phyloP scores from a whole-genome alignment of 2,329 filamentous ascomycete genomes.

The Ascochyta koolunga region DNA sequence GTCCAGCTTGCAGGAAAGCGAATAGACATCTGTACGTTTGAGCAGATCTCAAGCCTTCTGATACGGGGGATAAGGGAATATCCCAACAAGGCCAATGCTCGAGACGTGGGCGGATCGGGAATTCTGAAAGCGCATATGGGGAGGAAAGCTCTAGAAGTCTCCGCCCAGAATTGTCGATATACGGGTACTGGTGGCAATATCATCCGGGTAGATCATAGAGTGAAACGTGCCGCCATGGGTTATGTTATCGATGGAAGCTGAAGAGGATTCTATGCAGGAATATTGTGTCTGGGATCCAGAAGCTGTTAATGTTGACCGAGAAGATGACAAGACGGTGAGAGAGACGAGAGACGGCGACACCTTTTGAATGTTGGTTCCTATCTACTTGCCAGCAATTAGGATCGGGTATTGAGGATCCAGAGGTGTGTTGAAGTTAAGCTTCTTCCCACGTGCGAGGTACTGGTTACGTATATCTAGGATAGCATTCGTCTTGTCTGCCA shows the following conservation, averaged over 20 bases:
- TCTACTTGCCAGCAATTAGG: conserved; percentile 41
- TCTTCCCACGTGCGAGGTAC: conserved; percentile 25
- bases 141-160: not conserved
- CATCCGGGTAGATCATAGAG: conserved; percentile 22
- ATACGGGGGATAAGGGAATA: not conserved
- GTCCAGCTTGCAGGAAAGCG: too few relatives aligned
- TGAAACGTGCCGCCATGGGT: conserved; percentile 28
- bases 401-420: conserved; percentile 21
- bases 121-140: not conserved
- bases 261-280: conserved; percentile 24
- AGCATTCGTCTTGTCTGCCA: conserved; percentile 19
- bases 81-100: not conserved
- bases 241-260: conserved; percentile 33
- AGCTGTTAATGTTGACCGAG: conserved; percentile 32
- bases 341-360: conserved; percentile 31
- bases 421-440: conserved; percentile 17
- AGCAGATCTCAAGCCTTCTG: not conserved
- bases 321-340: conserved; percentile 37
- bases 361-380: conserved; percentile 37
- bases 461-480: conserved; percentile 28
- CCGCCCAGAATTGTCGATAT: conserved; percentile 1
- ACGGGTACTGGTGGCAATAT: conserved; percentile 4
- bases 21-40: not conserved
- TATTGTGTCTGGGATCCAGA: conserved; percentile 36
- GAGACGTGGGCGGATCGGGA: not conserved